Evolutionary conservation across 2,329 filamentous ascomycete species (phyloP), one percentile per base, ranked within the genome.

Genomic region (Thyridium curvatum): DNA sequence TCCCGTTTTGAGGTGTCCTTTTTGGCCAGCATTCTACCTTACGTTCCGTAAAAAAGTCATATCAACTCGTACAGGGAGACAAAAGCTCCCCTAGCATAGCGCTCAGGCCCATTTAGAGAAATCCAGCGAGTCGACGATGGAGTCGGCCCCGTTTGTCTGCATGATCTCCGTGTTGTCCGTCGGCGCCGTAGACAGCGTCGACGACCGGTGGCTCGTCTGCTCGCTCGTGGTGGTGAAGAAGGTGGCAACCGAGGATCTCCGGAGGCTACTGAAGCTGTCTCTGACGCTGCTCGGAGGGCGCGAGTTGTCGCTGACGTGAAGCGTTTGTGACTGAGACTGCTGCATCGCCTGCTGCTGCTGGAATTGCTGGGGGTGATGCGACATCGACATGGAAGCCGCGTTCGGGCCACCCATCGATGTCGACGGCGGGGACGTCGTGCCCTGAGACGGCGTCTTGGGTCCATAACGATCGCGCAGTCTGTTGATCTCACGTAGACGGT

Each of bases 401-500:
- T 10, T 10, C 10, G 21, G 21, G 53, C 59, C 45, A 42, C 58
- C 50, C 36, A 62, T 40, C 41, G 58, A 37, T 44, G 54, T 44
- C 40, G 55, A 46, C 13, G 51, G 52, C 54, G 59, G 51, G 48
- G 50, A 50, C 45, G 54, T 42, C 52, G 37, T 26, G 21, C 6
- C 41, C 57, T 48, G 55, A 44, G 47, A 56, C 39, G 29, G 49
- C 14, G 42, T 35, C 47, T 71, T 77, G 8, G 65, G 64, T 2
- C 65, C 68, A 48, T 83, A 73, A 42, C 74, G 78, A 42, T 94
- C 86, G 18, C 89, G 79, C 36, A 98, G 72, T 33, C 80, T 77
- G 56, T 84, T 84, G 56, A 98, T 94, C 57, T 91, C 86, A 35
- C 85, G 79, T 12, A 97, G 74, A 35, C 93, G 81, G 51, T 84